Evolutionary conservation across 2,329 filamentous ascomycete species (phyloP).

Genomic region (Epichloe hybrida): DNA sequence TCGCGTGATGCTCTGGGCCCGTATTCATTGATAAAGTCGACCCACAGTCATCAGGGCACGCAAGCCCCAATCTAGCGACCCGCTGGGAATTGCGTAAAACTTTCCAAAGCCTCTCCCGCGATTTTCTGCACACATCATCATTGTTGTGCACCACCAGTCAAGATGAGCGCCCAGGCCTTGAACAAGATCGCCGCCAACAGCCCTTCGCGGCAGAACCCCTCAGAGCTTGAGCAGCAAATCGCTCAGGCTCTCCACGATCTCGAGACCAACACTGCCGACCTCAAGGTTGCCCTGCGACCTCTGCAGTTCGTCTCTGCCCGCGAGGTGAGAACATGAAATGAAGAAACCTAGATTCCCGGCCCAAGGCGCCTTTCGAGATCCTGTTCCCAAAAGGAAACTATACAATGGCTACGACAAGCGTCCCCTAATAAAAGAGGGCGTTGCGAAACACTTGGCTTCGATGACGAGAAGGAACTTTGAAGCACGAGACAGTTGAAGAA

Average conservation of each 20-base stretch:
- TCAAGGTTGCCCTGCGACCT: conserved; percentile 90
- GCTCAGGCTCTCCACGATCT: conserved; percentile 96
- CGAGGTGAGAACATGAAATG: conserved; percentile 68
- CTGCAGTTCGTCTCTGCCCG: conserved; percentile 98
- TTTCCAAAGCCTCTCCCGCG: conserved; percentile 12
- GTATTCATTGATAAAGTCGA: background rate
- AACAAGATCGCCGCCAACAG: conserved; percentile 99
- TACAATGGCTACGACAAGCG: conserved; percentile 21
- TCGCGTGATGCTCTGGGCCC: background rate
- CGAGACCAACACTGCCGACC: conserved; percentile 97
- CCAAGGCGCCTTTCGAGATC: conserved; percentile 19
- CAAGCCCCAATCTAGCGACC: conserved; percentile 30
- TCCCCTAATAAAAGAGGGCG: conserved; percentile 3
- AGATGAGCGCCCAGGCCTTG: conserved; percentile 56
- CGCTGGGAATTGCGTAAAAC: conserved; percentile 17
- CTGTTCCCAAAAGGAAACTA: conserved; percentile 28
- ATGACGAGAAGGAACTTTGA: conserved; percentile 7
- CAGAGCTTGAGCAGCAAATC: conserved; percentile 94
- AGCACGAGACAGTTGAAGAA: background rate
- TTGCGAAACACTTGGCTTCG: background rate
- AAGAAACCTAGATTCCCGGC: conserved; percentile 7
- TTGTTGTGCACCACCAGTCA: conserved; percentile 31
- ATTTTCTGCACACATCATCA: conserved; percentile 15
- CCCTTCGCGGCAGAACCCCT: conserved; percentile 89
- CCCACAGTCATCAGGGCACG: conserved; percentile 18